Evolutionary conservation across 768 basidiomycete genomes (phyloP).

Genomic region (Trametes cinnabarina): DNA sequence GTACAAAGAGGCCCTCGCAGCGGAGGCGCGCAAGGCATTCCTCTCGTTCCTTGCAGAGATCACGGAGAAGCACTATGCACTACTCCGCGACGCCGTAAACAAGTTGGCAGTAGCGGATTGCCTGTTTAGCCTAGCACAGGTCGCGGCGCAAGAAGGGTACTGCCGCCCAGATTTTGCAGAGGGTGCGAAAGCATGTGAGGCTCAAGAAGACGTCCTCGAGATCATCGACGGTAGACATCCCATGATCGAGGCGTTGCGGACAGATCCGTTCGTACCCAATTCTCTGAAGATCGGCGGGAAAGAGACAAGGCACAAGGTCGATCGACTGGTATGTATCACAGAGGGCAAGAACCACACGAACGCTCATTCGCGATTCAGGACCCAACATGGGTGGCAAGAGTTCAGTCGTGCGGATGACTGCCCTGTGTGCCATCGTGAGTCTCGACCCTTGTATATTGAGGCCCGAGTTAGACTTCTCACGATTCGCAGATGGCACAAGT

Average conservation of each 20-base stretch:
- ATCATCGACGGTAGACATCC: slow-evolving; percentile 89
- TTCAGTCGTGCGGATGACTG: slow-evolving; percentile 76
- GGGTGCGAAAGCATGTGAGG: slow-evolving; percentile 26
- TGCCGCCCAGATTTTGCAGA: slow-evolving; percentile 74
- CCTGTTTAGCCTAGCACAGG: slow-evolving; percentile 76
- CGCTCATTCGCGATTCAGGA: neutral
- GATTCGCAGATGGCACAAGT: slow-evolving; percentile 76
- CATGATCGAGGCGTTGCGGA: slow-evolving; percentile 77
- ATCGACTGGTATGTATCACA: slow-evolving; percentile 57
- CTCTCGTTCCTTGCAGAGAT: slow-evolving; percentile 70
- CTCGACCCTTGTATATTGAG: neutral
- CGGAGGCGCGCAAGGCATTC: slow-evolving; percentile 65
- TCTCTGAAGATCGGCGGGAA: slow-evolving; percentile 61
- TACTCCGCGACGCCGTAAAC: slow-evolving; percentile 73
- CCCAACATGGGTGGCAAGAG: slow-evolving; percentile 92
- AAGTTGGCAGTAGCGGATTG: slow-evolving; percentile 87
- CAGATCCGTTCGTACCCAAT: slow-evolving; percentile 87
- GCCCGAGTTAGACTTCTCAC: no score
- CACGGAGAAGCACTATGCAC: slow-evolving; percentile 59
- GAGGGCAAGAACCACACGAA: neutral
- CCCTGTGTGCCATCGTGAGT: slow-evolving; percentile 57
- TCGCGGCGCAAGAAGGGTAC: slow-evolving; percentile 75
- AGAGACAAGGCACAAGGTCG: slow-evolving; percentile 54
- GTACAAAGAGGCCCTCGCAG: slow-evolving; percentile 67
- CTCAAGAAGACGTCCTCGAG: slow-evolving; percentile 56